phyloP scores from a whole-genome alignment of 352 stramenopile genomes.

The Globisporangium yorkense region DNA sequence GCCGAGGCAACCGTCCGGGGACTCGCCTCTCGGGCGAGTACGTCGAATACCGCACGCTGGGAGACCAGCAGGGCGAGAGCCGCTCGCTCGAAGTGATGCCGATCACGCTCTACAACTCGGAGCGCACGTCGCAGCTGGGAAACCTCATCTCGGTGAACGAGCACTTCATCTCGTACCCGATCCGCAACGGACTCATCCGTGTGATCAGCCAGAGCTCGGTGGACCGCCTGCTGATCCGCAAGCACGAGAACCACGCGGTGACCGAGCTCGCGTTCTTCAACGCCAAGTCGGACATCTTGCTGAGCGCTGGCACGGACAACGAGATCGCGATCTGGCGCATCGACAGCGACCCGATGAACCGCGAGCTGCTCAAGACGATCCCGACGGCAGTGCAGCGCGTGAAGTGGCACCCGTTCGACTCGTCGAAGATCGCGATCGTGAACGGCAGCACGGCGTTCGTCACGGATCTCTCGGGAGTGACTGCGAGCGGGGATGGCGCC shows the following conservation, averaged over 20 bases:
- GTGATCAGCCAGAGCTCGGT: slow-evolving; percentile 79
- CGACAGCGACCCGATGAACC: slow-evolving; percentile 56
- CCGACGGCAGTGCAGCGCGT: slow-evolving; percentile 56
- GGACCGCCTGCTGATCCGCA: slow-evolving; percentile 61
- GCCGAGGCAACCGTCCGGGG: slow-evolving; percentile 35
- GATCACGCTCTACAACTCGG: slow-evolving; percentile 78
- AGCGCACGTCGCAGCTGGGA: slow-evolving; percentile 63
- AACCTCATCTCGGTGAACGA: slow-evolving; percentile 79
- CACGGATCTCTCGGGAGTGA: slow-evolving; percentile 45
- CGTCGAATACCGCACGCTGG: slow-evolving; percentile 45
- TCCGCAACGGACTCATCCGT: slow-evolving; percentile 78
- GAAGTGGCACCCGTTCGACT: slow-evolving; percentile 76
- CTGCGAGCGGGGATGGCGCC: slow-evolving; percentile 24
- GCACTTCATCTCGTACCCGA: slow-evolving; percentile 85
- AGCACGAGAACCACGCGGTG: slow-evolving; percentile 67
- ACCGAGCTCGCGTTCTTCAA: slow-evolving; percentile 78
- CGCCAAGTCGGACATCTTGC: slow-evolving; percentile 56
- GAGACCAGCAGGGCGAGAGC: slow-evolving; percentile 32
- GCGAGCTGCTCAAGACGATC: slow-evolving; percentile 61
- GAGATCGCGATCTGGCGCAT: slow-evolving; percentile 76
- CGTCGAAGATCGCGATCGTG: slow-evolving; percentile 68
- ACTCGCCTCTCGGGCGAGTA: slow-evolving; percentile 38
- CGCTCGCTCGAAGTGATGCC: slow-evolving; percentile 77
- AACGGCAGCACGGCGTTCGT: slow-evolving; percentile 63
- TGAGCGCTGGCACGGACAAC: slow-evolving; percentile 65